These are phyloP conservation scores for Cutaneotrichosporon cyanovorans DNA, from an alignment of 1,284 basidiomycete species.

Conservation along the genomic window DNA sequence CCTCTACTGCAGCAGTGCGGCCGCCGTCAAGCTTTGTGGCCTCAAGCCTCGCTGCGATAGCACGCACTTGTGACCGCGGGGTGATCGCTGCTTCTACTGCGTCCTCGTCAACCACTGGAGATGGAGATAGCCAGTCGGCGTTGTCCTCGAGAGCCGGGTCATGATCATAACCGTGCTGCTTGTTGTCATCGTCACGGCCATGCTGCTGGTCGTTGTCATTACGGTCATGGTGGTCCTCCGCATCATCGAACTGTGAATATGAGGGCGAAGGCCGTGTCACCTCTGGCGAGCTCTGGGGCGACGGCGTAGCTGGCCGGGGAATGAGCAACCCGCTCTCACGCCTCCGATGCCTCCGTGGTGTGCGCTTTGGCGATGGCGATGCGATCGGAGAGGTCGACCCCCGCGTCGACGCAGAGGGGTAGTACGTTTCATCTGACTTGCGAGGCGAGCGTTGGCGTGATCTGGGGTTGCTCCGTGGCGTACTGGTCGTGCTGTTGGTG, in stretches of 20 bases:
- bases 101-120: background rate
- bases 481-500: background rate
- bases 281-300: background rate
- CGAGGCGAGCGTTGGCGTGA: background rate
- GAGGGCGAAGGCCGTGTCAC: background rate
- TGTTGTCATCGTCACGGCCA: too few relatives aligned
- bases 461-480: slow-evolving; percentile 1
- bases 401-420: too few relatives aligned
- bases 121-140: background rate
- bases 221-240: too few relatives aligned
- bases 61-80: background rate
- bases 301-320: background rate
- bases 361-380: too few relatives aligned
- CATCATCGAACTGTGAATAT: too few relatives aligned
- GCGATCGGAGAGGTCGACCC: too few relatives aligned
- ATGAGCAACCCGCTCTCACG: background rate
- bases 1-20: background rate
- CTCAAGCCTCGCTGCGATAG: too few relatives aligned
- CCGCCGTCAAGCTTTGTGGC: background rate
- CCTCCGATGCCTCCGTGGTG: too few relatives aligned
- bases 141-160: too few relatives aligned
- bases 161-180: too few relatives aligned
- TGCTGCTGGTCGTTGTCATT: too few relatives aligned
- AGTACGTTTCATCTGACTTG: slow-evolving; percentile 5
- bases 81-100: slow-evolving; percentile 5